Evolutionary conservation across 73 alveolate genomes (phyloP), one percentile per base, ranked within the genome.

Genomic region (Uronychia binucleata): DNA sequence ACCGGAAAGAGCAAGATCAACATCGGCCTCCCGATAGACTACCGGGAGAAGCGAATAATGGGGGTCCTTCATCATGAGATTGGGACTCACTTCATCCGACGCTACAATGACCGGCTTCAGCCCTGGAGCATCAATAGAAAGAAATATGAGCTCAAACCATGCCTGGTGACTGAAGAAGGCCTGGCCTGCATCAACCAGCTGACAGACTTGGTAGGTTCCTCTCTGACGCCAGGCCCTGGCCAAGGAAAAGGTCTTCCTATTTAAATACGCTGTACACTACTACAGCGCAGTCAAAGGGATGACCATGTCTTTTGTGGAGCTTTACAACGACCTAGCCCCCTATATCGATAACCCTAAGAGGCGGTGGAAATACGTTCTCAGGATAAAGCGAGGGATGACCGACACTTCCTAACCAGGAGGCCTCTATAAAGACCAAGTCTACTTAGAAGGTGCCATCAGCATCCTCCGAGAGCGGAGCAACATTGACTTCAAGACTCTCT

Each of bases 61-160:
- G 98, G 98, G 34, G 97, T 92, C 0, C 57, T 95, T 34, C 89
- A 95, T 81, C 98, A 95, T 88, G 98, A 95, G 74, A 93, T 95
- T 0, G 98, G 98, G 13, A 95, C 98, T 19, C 98, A 95, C 75
- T 91, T 95, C 82, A 58, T 95, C 34, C 57, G 98, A 31, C 76
- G 93, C 76, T 88, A 82, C 27, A 95, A 95, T 82, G 98, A 95
- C 58, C 80, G 84, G 31, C 58, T 87, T 57, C 79, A 95, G 76
- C 86, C 77, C 31, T 95, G 98, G 97, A 84, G 76, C 81, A 90
- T 85, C 76, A 94, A 91, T 77, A 82, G 98, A 77, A 82, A 92
- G 77, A 95, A 95, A 79, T 95, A 67, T 84, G 97, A 91, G 0
- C 80, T 95, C 31, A 78, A 88, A 82, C 86, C 94, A 14, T 91